phyloP scores from a whole-genome alignment of 257 asterid species.

The Nicotiana noctiflora region DNA sequence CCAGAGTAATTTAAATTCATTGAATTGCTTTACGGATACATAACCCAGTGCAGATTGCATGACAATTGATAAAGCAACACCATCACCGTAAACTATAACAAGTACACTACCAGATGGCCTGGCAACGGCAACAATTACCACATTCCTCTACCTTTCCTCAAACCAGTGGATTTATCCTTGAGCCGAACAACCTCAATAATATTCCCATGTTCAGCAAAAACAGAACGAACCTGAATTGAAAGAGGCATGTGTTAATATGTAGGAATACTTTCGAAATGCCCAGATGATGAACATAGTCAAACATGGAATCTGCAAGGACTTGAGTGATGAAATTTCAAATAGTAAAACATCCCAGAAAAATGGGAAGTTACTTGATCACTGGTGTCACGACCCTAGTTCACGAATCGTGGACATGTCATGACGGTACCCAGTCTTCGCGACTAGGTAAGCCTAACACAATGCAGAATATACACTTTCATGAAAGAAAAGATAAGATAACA shows the following conservation, averaged over 20 bases:
- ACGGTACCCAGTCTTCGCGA: too few species aligned
- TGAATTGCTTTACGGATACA: not conserved
- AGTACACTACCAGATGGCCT: constrained; percentile 1
- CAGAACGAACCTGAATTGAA: constrained; percentile 32
- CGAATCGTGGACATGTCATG: too few species aligned
- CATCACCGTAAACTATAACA: not conserved
- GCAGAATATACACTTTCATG: too few species aligned
- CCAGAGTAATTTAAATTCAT: not conserved
- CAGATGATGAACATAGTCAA: not conserved
- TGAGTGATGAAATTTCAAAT: not conserved
- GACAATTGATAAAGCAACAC: not conserved
- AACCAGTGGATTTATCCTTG: constrained; percentile 66
- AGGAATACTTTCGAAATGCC: not conserved
- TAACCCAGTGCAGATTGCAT: not conserved
- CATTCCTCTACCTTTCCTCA: constrained; percentile 55
- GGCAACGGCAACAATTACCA: constrained; percentile 2
- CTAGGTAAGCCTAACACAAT: too few species aligned
- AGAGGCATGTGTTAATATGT: not conserved
- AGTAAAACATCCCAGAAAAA: not conserved
- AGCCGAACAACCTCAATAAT: constrained; percentile 68
- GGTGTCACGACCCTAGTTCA: too few species aligned
- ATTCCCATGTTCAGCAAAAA: constrained; percentile 64
- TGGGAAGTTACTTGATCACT: not conserved
- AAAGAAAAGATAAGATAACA: too few species aligned
- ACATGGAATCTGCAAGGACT: not conserved